Percentiles rank a stretch among this genome's conserved stretches.
These are phyloP conservation scores for Eimeria brunetti DNA, from an alignment of 169 alveolate genomes.

Conservation along the genomic window DNA sequence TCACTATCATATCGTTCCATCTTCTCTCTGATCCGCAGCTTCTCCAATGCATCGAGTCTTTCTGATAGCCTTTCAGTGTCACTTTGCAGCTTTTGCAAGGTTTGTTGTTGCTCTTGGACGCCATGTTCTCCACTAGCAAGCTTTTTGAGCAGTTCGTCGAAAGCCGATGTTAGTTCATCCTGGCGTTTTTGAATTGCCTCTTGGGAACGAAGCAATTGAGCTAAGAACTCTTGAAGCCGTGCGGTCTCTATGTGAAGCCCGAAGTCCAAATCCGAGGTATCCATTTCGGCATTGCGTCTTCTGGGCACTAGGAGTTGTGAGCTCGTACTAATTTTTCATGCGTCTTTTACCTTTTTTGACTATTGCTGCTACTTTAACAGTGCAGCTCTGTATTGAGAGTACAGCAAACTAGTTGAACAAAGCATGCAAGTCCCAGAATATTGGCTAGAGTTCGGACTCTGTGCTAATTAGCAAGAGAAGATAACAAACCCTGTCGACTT, in stretches of 20 bases:
- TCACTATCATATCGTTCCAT: constrained; percentile 36
- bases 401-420: background rate
- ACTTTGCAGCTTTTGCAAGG: constrained; percentile 35
- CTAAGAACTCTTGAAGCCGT: constrained; percentile 51
- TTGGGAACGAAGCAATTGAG: constrained; percentile 38
- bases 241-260: constrained; percentile 61
- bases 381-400: background rate
- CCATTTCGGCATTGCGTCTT: constrained; percentile 36
- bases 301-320: background rate
- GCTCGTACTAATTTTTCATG: background rate
- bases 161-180: constrained; percentile 22
- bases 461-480: background rate
- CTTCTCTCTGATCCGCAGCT: constrained; percentile 43
- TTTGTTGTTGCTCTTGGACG: constrained; percentile 32
- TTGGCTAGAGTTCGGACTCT: background rate
- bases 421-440: background rate
- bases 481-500: background rate
- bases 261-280: constrained; percentile 8
- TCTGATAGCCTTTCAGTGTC: constrained; percentile 9
- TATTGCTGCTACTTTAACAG: background rate
- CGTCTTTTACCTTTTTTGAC: background rate
- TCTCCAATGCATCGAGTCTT: background rate
- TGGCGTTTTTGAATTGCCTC: constrained; percentile 44
- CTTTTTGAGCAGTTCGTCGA: constrained; percentile 18
- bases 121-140: constrained; percentile 46